Conservation (phyloP, 805 yeast genomes). For the Candida odintsovae region DNA sequence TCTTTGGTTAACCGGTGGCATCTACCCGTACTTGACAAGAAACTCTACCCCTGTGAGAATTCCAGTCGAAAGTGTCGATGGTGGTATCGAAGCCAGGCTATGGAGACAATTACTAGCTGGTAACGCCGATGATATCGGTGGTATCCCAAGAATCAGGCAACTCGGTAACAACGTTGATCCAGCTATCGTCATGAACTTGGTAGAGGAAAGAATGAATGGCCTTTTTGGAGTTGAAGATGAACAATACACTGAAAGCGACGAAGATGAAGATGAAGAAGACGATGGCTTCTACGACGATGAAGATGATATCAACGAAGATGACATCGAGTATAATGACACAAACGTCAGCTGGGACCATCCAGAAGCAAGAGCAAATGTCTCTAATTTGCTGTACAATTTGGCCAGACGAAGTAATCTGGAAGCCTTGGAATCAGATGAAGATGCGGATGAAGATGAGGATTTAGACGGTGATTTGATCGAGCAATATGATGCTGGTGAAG, state of each 20-base stretch:
- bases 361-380: neutral
- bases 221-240: slow-evolving; percentile 11
- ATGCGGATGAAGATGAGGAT: neutral
- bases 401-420: neutral
- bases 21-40: slow-evolving; percentile 42
- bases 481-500: neutral
- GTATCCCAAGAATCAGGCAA: neutral
- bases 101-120: slow-evolving; percentile 15
- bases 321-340: neutral
- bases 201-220: neutral
- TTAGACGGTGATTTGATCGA: neutral
- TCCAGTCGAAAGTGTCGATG: neutral
- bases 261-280: slow-evolving; percentile 13
- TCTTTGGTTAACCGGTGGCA: slow-evolving; percentile 57
- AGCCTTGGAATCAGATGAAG: slow-evolving; percentile 12
- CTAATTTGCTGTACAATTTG: neutral
- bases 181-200: slow-evolving; percentile 13
- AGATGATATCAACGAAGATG: neutral
- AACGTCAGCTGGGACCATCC: too few relatives aligned
- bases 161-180: slow-evolving; percentile 13
- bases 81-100: slow-evolving; percentile 7
- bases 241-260: neutral
- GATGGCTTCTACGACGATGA: slow-evolving; percentile 14
- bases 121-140: neutral
- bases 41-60: slow-evolving; percentile 5